phyloP scores from a whole-genome alignment of 768 basidiomycete genomes.

The Paxillus rubicundulus region DNA sequence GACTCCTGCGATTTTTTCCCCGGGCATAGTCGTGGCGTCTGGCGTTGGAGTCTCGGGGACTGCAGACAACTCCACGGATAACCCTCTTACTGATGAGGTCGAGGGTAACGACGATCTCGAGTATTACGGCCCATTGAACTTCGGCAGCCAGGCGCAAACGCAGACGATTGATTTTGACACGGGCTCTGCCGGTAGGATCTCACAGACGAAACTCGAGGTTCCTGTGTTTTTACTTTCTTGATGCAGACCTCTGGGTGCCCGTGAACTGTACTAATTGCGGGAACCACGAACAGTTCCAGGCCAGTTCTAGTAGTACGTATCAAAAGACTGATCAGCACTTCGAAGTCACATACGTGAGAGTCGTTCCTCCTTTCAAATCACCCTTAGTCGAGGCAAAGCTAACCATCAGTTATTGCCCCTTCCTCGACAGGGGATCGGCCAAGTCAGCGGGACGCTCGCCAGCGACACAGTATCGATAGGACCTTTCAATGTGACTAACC shows the following conservation, averaged over 20 bases:
- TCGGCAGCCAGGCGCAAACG: constrained; percentile 56
- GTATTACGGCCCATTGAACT: constrained; percentile 42
- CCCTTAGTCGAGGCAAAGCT: not conserved
- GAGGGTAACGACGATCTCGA: constrained; percentile 40
- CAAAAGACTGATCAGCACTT: constrained; percentile 32
- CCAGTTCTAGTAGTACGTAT: constrained; percentile 43
- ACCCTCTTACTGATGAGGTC: constrained; percentile 40
- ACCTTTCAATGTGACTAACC: constrained; percentile 41
- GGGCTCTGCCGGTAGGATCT: constrained; percentile 40
- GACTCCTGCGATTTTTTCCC: not conserved
- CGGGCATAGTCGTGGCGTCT: not conserved
- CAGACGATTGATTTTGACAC: constrained; percentile 66
- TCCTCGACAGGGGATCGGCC: constrained; percentile 47
- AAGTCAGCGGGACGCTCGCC: constrained; percentile 47
- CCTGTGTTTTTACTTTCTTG: not conserved
- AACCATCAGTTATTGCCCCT: not conserved
- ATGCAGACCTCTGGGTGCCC: constrained; percentile 60
- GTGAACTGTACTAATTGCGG: constrained; percentile 38
- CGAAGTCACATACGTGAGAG: constrained; percentile 42
- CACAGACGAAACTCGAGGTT: not conserved
- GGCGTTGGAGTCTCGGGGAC: not conserved
- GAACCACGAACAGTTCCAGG: constrained; percentile 36
- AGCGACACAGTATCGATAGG: constrained; percentile 52
- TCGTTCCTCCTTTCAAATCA: constrained; percentile 6
- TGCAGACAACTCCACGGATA: constrained; percentile 2